Evolutionary conservation across 345 rosid genomes (phyloP).

Genomic region (Citrus trifoliata): DNA sequence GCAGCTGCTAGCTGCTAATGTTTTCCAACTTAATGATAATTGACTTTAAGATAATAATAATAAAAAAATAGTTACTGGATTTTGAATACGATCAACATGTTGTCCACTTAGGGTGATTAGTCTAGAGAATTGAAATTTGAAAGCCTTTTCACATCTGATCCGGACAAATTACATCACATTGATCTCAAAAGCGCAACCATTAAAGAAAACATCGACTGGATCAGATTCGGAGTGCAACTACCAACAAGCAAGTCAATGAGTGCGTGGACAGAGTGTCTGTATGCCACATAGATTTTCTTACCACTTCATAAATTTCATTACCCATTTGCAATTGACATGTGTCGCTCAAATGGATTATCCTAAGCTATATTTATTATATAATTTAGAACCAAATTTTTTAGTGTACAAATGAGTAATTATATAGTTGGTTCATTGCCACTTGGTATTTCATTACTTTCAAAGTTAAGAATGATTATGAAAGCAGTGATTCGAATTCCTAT

Average conservation of each 20-base stretch:
- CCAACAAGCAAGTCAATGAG: slow-evolving; percentile 14
- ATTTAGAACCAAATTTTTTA: too few species aligned
- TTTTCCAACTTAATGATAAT: background rate
- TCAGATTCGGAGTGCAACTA: background rate
- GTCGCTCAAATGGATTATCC: background rate
- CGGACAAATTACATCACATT: background rate
- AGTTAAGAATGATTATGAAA: too few species aligned
- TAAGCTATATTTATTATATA: too few species aligned
- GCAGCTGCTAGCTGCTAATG: background rate
- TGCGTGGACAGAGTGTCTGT: background rate
- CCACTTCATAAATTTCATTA: background rate
- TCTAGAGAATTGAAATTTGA: background rate
- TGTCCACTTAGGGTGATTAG: slow-evolving; percentile 18
- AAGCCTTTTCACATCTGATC: slow-evolving; percentile 12
- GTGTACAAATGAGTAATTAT: too few species aligned
- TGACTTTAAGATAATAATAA: background rate
- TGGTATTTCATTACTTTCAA: too few species aligned
- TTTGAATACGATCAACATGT: slow-evolving; percentile 15
- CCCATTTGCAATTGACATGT: background rate
- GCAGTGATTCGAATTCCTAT: rapidly evolving
- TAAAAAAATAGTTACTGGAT: background rate
- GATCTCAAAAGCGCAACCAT: slow-evolving; percentile 17
- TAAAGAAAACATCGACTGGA: background rate
- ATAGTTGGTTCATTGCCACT: too few species aligned
- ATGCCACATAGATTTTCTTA: slow-evolving; percentile 9